Evolutionary conservation across 306 rosid species (phyloP), one percentile per base, ranked within the genome.

Genomic region (Potentilla sterilis): DNA sequence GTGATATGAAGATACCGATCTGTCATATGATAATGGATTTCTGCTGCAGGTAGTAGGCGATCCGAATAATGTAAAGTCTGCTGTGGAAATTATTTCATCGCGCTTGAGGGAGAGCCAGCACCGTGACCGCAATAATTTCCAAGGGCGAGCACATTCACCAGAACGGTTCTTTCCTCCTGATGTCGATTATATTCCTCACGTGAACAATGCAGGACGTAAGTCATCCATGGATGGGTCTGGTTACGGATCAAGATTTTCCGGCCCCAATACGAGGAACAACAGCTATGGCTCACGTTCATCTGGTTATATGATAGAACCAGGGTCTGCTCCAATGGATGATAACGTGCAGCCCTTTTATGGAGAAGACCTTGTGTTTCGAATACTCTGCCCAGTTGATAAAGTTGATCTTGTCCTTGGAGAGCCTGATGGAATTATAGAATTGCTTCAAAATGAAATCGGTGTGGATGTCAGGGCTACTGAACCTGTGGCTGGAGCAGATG

Each of bases 41-140:
- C 63, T 76, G 73, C 78, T 89, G 85, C 86, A 96, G 99, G 88
- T 96, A 83, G 90, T 88, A 61, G 99, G 99, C 41, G 99, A 96
- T 70, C 51, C 76, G 16, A 86, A 85, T 81, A 83, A 85, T 70
- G 97, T 96, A 18, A 96, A 92, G 86, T 87, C 74, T 80, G 98
- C 99, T 74, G 52, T 92, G 68, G 83, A 72, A 21, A 78, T 84
- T 18, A 88, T 96, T 71, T 90, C 99, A 37, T 81, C 96, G 38
- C 93, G 99, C 74, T 85, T 96, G 82, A 88, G 99, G 92, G 99
- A 96, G 92, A 96, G 99, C 70, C 99, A 96, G 86, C 98, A 96
- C 79, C 98, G 99, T 6, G 98, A 96, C 46, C 96, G 99, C 44
- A 67, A 84, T 81, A 86, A 90, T 79, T 90, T 92, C 75, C 97